A percentile compares a stretch with the other conserved stretches of the same genome.
These are phyloP conservation scores for Glaciozyma antarctica DNA, from an alignment of 768 basidiomycete genomes.

Conservation along the genomic window DNA sequence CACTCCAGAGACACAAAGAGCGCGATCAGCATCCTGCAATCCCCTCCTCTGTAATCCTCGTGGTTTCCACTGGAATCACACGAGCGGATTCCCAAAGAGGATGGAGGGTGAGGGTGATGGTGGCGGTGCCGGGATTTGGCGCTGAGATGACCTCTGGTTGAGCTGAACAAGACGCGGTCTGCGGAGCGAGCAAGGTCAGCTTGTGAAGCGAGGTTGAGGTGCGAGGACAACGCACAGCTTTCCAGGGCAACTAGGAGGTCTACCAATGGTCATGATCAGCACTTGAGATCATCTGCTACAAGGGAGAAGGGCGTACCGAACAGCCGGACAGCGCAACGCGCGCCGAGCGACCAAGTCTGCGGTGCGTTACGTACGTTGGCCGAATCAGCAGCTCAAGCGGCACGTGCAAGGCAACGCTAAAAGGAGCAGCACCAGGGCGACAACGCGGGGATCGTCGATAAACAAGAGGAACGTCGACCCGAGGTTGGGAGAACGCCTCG, in stretches of 20 bases:
- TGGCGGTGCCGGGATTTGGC: too few species aligned
- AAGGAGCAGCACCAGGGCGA: too few species aligned
- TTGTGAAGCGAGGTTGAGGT: neutral
- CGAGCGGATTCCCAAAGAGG: neutral
- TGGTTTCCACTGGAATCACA: neutral
- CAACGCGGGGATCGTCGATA: too few species aligned
- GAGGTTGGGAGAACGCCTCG: too few species aligned
- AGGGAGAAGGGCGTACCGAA: constrained; percentile 35
- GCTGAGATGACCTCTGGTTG: neutral
- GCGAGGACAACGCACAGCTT: neutral
- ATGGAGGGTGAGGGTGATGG: neutral
- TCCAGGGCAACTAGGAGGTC: neutral
- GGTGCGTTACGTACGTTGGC: too few species aligned
- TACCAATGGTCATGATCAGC: neutral
- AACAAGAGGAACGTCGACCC: too few species aligned
- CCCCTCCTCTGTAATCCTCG: neutral
- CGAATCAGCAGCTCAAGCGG: too few species aligned
- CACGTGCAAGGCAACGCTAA: too few species aligned
- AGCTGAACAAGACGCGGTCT: neutral
- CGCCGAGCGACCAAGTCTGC: too few species aligned
- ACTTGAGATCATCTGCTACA: neutral
- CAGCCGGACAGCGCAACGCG: too few species aligned
- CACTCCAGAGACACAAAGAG: neutral
- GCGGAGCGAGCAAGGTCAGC: neutral
- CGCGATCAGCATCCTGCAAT: neutral